A percentile compares a stretch with the other conserved stretches of the same genome.
These are phyloP conservation scores for Penicillium macrosclerotiorum DNA, from an alignment of 495 filamentous ascomycete species.

Conservation along the genomic window DNA sequence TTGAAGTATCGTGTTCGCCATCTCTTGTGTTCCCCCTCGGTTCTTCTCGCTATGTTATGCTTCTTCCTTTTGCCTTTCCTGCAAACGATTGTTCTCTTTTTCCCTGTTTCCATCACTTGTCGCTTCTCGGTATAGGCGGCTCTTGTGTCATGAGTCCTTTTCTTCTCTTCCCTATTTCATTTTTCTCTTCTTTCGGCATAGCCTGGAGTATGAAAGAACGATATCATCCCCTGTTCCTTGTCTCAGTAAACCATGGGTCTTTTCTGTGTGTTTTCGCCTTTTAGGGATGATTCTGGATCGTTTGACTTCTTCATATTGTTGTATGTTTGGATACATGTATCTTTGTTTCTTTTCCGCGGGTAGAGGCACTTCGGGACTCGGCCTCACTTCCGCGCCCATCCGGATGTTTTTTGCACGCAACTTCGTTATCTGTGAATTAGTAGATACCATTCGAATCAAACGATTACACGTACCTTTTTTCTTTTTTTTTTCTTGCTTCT, in stretches of 20 bases:
- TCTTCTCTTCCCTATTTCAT: constrained; percentile 1
- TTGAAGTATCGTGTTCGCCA: constrained; percentile 2
- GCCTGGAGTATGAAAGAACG: constrained; percentile 46
- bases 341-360: not conserved
- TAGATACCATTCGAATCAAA: too few relatives aligned
- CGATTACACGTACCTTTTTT: too few relatives aligned
- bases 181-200: constrained; percentile 36
- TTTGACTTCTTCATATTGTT: not conserved
- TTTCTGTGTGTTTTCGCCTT: constrained; percentile 2
- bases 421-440: constrained; percentile 1
- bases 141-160: constrained; percentile 7
- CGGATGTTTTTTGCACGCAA: too few relatives aligned
- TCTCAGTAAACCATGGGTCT: constrained; percentile 20
- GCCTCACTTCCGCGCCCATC: not conserved
- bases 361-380: not conserved
- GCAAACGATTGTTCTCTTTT: constrained; percentile 12
- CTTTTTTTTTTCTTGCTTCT: too few relatives aligned
- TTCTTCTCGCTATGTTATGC: constrained; percentile 11
- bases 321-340: constrained; percentile 2
- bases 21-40: constrained; percentile 1
- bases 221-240: constrained; percentile 28
- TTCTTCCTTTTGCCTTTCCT: constrained; percentile 5
- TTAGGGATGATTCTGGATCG: not conserved
- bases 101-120: constrained; percentile 8
- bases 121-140: constrained; percentile 4